These are phyloP conservation scores for Microsporum audouinii DNA, from an alignment of 2,329 filamentous ascomycete species.

Conservation along the genomic window DNA sequence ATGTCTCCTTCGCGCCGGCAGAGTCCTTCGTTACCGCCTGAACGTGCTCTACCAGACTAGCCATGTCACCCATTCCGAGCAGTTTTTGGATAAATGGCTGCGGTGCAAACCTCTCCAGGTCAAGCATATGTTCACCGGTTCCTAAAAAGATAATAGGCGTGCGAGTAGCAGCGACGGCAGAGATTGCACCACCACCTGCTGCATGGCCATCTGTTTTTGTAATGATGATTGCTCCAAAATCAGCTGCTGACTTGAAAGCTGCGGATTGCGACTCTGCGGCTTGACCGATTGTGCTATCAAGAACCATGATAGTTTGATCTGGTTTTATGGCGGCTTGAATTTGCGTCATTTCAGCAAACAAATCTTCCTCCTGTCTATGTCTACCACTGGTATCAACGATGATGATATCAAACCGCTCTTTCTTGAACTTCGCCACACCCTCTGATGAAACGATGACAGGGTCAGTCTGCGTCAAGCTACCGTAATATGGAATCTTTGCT, in stretches of 20 bases:
- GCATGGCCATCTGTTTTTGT: conserved; percentile 97
- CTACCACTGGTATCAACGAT: conserved; percentile 95
- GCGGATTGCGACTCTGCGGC: conserved; percentile 88
- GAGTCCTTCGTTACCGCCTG: conserved; percentile 92
- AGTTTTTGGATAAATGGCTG: conserved; percentile 89
- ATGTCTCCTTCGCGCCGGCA: conserved; percentile 68
- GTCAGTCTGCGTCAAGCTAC: conserved; percentile 90
- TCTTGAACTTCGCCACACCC: conserved; percentile 97
- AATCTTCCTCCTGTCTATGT: conserved; percentile 84
- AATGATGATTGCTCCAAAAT: conserved; percentile 97
- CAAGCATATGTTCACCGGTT: conserved; percentile 93
- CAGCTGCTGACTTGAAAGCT: conserved; percentile 92
- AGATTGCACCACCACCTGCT: conserved; percentile 91
- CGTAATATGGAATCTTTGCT: conserved; percentile 97
- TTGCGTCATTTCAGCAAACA: conserved; percentile 96
- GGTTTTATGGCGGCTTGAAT: conserved; percentile 84
- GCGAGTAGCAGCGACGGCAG: conserved; percentile 87
- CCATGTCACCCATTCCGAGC: conserved; percentile 94
- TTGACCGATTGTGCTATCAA: conserved; percentile 93
- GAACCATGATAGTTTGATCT: conserved; percentile 96
- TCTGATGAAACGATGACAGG: conserved; percentile 87
- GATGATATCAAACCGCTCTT: conserved; percentile 95
- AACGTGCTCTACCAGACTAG: conserved; percentile 88
- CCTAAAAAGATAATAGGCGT: conserved; percentile 97
- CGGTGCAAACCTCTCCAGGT: conserved; percentile 84